Conservation (phyloP, 306 rosid species). For the Dryas alaskensis region DNA sequence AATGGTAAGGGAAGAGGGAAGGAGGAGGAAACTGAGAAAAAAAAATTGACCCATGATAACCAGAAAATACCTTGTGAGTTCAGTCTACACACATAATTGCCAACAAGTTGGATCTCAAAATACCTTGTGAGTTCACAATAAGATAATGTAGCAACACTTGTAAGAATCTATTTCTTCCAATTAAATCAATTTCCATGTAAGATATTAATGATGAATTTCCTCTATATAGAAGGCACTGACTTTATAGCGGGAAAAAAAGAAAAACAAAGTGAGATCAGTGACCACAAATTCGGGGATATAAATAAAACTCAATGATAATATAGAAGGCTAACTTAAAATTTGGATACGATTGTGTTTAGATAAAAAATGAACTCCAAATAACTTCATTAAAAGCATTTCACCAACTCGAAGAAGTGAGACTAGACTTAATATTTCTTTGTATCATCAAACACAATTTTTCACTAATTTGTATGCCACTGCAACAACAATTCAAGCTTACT, state of each 20-base stretch:
- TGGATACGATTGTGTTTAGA: not conserved
- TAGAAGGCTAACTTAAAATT: not conserved
- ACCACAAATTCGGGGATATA: too few relatives aligned
- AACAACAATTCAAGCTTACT: not conserved
- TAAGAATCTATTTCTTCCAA: not conserved
- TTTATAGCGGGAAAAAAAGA: too few relatives aligned
- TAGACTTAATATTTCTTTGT: not conserved
- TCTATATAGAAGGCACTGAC: not conserved
- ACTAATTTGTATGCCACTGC: not conserved
- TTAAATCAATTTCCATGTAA: not conserved
- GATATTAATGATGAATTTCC: not conserved
- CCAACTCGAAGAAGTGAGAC: slow-evolving; percentile 1
- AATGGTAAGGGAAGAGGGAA: not conserved
- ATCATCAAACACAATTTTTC: not conserved
- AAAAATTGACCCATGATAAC: not conserved
- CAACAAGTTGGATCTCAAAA: not conserved
- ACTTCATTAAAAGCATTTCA: not conserved
- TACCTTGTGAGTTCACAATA: not conserved
- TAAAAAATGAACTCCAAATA: not conserved
- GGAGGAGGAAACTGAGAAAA: not conserved
- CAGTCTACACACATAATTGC: not conserved
- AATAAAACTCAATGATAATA: not conserved
- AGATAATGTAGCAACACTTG: not conserved
- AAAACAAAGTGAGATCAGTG: too few relatives aligned
- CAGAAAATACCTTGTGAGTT: too few relatives aligned